Base-by-base conservation (phyloP, 495 filamentous ascomycete genomes). In the Lasiosphaeria miniovina region DNA sequence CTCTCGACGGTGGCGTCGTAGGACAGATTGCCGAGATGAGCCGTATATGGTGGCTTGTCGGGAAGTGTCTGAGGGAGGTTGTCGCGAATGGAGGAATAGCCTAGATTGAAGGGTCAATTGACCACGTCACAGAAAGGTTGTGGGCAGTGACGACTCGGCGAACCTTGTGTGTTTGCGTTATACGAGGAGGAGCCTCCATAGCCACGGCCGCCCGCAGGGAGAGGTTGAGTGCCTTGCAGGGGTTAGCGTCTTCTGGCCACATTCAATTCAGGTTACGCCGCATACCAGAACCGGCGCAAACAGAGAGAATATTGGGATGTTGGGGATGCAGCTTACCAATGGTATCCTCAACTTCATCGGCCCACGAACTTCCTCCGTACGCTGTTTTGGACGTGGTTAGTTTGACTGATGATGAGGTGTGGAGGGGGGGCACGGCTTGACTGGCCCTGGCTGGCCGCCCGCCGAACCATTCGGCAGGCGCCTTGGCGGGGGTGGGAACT, bases 291-390 rank as follows among this genome's bases (percentile, higher is more conserved):
- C 12, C 41, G 11, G 14, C 6, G 54, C 54, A 36, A 51, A n/a
- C 43, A 46, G 14, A 3, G 38, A 8, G 43, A n/a, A 7, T 14
- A 46, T 46, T 49, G 52, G 33, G 41, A 51, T 3, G 36, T 12
- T 46, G n/a, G 31, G 31, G 12, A 10, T 14, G 49, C 33, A 10
- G 35, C 84, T 72, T 86, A 93, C 90, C 77, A 73, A 82, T 78
- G 61, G 89, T 76, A 65, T 94, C 90, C 71, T 98, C 94, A 82
- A 98, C 95, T 70, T 98, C 94, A 79, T 98, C 94, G 63, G 94
- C 94, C 94, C 94, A 98, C 60, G 94, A 96, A 69, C 91, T 75
- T 40, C 71, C 90, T 36, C 75, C 91, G 64, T 90, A 84, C 65
- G 87, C 92, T 96, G 69, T 60, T 24, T 24, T 64, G 49, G 34